These are phyloP conservation scores for Pestalotiopsis sp. DNA, from an alignment of 2,329 filamentous ascomycete genomes.

Conservation along the genomic window DNA sequence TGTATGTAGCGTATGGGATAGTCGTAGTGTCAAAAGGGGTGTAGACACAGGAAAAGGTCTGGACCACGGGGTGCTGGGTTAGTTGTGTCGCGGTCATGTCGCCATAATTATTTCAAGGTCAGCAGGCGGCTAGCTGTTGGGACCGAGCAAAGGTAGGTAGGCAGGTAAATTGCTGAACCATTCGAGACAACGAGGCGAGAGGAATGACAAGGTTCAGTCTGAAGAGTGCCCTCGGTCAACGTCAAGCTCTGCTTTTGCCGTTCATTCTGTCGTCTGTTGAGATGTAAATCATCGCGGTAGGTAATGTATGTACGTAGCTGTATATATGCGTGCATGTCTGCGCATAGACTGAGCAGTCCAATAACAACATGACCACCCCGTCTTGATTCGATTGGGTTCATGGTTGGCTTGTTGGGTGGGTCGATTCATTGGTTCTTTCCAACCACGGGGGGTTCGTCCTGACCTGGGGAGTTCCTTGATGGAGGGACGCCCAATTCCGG, in stretches of 20 bases:
- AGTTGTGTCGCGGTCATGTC: not conserved
- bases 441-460: not conserved
- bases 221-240: not conserved
- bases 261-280: not conserved
- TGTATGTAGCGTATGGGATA: not conserved
- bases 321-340: not conserved
- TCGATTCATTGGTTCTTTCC: not conserved
- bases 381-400: not conserved
- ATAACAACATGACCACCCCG: not conserved
- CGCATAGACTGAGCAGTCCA: not conserved
- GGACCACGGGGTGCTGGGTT: not conserved
- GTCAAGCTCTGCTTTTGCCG: not conserved
- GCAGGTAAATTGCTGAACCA: not conserved
- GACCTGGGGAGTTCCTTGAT: not conserved
- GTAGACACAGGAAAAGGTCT: not conserved
- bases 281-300: not conserved
- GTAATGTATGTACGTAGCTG: not conserved
- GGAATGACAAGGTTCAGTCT: conserved; percentile 1
- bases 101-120: conserved; percentile 7
- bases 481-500: not conserved
- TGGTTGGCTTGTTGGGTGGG: not conserved
- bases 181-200: not conserved
- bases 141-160: not conserved
- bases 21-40: not conserved
- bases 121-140: conserved; percentile 5